These are phyloP conservation scores for Salinomyces thailandicus DNA, from an alignment of 2,329 filamentous ascomycete species.

Conservation along the genomic window DNA sequence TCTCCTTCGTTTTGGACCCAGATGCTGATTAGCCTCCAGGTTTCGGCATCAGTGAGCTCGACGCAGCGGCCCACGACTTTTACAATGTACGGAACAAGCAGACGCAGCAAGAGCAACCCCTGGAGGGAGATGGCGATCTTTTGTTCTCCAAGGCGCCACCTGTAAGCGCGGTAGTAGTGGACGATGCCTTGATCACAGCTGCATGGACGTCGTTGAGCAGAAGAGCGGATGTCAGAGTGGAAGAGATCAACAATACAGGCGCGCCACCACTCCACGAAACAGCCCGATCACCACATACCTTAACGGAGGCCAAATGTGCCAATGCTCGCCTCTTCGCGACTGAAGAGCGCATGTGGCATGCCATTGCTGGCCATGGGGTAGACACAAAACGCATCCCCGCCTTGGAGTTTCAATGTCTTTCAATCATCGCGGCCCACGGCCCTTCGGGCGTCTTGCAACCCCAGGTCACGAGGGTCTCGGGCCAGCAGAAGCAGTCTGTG, in stretches of 20 bases:
- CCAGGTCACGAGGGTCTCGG: conserved; percentile 43
- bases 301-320: conserved; percentile 4
- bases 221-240: conserved; percentile 48
- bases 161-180: conserved; percentile 26
- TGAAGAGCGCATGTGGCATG: conserved; percentile 48
- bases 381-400: conserved; percentile 44
- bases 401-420: conserved; percentile 47
- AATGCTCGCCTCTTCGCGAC: conserved; percentile 39
- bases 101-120: conserved; percentile 1
- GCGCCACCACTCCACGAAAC: background rate
- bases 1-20: background rate
- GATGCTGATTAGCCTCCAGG: conserved; percentile 9
- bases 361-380: conserved; percentile 49
- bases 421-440: conserved; percentile 47
- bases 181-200: conserved; percentile 42
- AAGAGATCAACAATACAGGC: conserved; percentile 23
- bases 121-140: conserved; percentile 9
- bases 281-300: conserved; percentile 4
- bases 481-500: conserved; percentile 56
- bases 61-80: conserved; percentile 28
- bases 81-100: conserved; percentile 22
- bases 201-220: conserved; percentile 48
- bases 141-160: conserved; percentile 18
- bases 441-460: conserved; percentile 48
- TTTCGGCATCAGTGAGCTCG: conserved; percentile 32